Conservation (phyloP, 2,329 filamentous ascomycete species). For the Sarocladium brachiariae region DNA sequence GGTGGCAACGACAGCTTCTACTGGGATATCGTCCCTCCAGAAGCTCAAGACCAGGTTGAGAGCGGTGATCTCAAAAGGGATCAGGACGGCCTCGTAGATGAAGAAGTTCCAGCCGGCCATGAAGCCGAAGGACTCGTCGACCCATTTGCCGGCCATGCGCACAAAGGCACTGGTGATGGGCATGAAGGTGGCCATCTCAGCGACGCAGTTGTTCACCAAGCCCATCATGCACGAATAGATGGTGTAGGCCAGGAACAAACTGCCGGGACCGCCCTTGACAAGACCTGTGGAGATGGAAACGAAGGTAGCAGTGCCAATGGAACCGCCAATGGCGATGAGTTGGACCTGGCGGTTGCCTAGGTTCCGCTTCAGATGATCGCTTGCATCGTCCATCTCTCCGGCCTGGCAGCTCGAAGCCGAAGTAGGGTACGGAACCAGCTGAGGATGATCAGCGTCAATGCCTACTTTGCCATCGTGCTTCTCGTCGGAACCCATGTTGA, state of each 20-base stretch:
- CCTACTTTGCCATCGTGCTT: too few relatives aligned
- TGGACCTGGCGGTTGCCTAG: constrained; percentile 53
- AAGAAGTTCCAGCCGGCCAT: constrained; percentile 71
- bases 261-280: constrained; percentile 51
- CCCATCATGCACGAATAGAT: constrained; percentile 58
- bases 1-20: constrained; percentile 55
- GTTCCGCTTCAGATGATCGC: constrained; percentile 38
- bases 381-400: too few relatives aligned
- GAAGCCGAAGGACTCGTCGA: constrained; percentile 69
- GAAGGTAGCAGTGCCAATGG: constrained; percentile 50
- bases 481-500: too few relatives aligned
- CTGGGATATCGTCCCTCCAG: constrained; percentile 55
- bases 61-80: constrained; percentile 62
- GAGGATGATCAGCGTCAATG: too few relatives aligned
- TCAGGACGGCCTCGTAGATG: constrained; percentile 59
- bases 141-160: constrained; percentile 66
- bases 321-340: constrained; percentile 56
- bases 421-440: too few relatives aligned
- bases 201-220: constrained; percentile 54
- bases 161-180: constrained; percentile 75
- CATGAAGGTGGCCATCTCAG: constrained; percentile 71
- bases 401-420: too few relatives aligned
- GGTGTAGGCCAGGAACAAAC: constrained; percentile 52
- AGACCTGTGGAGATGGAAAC: constrained; percentile 48
- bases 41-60: constrained; percentile 57